phyloP scores from a whole-genome alignment of 495 filamentous ascomycete species.

The Podospora pseudoanserina region DNA sequence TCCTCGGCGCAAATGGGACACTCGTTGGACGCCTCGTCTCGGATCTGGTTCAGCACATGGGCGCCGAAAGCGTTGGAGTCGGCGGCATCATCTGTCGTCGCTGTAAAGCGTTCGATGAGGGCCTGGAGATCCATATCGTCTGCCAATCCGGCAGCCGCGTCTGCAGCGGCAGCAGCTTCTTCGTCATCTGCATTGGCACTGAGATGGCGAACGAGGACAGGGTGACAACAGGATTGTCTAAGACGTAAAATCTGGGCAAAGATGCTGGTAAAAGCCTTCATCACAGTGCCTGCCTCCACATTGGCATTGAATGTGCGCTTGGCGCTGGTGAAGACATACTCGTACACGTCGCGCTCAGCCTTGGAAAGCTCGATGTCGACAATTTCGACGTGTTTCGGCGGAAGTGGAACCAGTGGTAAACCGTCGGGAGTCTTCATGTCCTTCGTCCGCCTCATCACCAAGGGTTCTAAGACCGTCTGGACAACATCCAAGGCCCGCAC shows the following conservation, averaged over 20 bases:
- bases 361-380: constrained; percentile 81
- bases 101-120: constrained; percentile 77
- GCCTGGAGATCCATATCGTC: constrained; percentile 95
- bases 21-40: constrained; percentile 80
- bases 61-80: constrained; percentile 72
- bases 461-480: constrained; percentile 89
- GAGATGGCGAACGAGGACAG: constrained; percentile 79
- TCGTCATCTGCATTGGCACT: constrained; percentile 83
- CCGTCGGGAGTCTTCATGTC: constrained; percentile 97
- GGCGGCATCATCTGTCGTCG: constrained; percentile 61
- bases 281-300: constrained; percentile 82
- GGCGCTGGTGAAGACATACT: constrained; percentile 77
- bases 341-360: constrained; percentile 84
- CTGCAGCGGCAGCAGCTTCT: constrained; percentile 72
- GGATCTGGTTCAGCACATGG: constrained; percentile 84
- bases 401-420: constrained; percentile 77
- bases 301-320: constrained; percentile 81
- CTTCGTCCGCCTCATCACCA: constrained; percentile 93
- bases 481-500: constrained; percentile 93
- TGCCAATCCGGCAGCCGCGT: constrained; percentile 72
- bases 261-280: constrained; percentile 93
- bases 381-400: constrained; percentile 74
- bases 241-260: constrained; percentile 95
- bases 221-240: constrained; percentile 92
- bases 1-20: constrained; percentile 95